Conservation (phyloP, 164 flowering plant species). For the Macadamia integrifolia region DNA sequence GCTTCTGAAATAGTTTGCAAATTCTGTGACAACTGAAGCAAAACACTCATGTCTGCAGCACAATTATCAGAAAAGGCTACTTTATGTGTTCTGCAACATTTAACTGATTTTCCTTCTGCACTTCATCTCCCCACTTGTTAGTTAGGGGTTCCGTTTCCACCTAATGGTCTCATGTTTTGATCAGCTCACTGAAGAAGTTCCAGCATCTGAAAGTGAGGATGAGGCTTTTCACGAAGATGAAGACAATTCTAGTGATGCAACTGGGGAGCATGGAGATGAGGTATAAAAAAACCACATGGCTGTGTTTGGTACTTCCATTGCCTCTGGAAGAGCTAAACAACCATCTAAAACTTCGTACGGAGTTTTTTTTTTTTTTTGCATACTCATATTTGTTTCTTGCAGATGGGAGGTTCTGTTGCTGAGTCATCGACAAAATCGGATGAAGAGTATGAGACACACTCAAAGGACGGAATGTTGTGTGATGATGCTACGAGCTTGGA, state of each 20-base stretch:
- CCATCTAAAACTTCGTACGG: neutral
- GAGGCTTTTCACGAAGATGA: conserved; percentile 14
- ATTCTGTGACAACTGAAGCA: too few species aligned
- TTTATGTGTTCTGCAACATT: neutral
- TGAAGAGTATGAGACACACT: conserved; percentile 46
- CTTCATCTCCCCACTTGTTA: neutral
- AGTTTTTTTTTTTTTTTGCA: too few species aligned
- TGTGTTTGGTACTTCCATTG: neutral
- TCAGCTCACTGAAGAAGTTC: conserved; percentile 18
- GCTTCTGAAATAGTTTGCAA: too few species aligned
- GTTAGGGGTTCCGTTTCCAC: neutral
- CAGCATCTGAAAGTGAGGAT: conserved; percentile 18
- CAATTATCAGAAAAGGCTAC: too few species aligned
- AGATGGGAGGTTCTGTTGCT: conserved; percentile 58
- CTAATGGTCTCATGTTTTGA: neutral
- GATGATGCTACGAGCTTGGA: conserved; percentile 21
- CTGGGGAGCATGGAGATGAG: conserved; percentile 9
- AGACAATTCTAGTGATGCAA: conserved; percentile 5
- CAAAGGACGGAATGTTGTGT: conserved; percentile 31
- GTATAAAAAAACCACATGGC: neutral
- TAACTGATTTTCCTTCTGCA: neutral
- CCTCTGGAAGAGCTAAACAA: neutral
- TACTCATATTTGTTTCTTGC: neutral
- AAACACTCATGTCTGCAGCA: too few species aligned
- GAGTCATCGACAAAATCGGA: conserved; percentile 57